Conservation (phyloP, 345 rosid genomes). For the Cardamine resedifolia region DNA sequence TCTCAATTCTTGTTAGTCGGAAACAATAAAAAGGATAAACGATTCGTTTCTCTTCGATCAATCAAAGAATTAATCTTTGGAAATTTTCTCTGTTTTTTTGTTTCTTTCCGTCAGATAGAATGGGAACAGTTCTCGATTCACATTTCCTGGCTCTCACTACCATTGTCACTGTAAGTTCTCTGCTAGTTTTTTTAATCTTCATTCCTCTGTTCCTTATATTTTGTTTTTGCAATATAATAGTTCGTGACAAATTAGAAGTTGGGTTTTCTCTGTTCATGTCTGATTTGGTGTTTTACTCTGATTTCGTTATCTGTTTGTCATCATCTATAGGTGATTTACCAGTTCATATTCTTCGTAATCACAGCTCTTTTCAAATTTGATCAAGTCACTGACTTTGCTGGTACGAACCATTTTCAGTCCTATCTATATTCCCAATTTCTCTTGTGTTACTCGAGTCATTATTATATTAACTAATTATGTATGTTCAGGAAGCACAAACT, state of each 20-base stretch:
- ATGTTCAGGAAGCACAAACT: conserved; percentile 85
- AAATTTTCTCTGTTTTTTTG: background rate
- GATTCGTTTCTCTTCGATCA: conserved; percentile 20
- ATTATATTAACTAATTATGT: background rate
- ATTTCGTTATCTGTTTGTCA: background rate
- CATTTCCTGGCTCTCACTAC: conserved; percentile 70
- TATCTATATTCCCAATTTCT: background rate
- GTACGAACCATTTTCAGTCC: conserved; percentile 32
- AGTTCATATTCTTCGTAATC: conserved; percentile 69
- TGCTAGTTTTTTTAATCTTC: background rate
- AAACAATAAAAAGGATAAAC: conserved; percentile 26
- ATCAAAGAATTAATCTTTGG: background rate
- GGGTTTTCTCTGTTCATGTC: background rate
- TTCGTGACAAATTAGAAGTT: background rate
- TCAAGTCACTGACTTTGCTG: conserved; percentile 95
- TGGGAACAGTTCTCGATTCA: conserved; percentile 84
- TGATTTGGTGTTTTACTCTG: background rate
- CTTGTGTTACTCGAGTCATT: background rate
- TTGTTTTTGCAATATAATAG: no score
- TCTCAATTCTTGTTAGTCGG: background rate
- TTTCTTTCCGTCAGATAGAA: conserved; percentile 18
- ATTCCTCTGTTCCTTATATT: background rate
- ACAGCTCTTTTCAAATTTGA: conserved; percentile 78
- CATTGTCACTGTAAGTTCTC: conserved; percentile 49
- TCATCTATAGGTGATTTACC: conserved; percentile 63